Evolutionary conservation across 352 stramenopile species (phyloP).

Genomic region (Globisporangium recalcitrans): DNA sequence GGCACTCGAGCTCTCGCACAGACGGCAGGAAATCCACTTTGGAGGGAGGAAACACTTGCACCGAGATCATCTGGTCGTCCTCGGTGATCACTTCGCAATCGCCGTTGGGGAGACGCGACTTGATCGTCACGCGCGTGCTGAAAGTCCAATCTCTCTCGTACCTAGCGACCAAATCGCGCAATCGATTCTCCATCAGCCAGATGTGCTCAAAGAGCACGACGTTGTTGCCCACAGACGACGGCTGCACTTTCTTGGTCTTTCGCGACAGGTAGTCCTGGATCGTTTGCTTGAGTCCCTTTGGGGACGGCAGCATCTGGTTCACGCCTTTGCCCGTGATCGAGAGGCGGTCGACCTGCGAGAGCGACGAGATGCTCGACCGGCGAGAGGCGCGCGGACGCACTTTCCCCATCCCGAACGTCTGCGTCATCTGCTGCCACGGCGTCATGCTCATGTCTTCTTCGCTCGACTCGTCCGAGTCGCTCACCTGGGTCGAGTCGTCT

Average conservation of each 20-base stretch:
- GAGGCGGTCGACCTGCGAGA: conserved; percentile 58
- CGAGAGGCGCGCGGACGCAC: conserved; percentile 29
- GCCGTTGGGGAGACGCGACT: conserved; percentile 32
- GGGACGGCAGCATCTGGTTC: conserved; percentile 41
- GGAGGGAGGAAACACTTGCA: conserved; percentile 40
- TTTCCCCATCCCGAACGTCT: conserved; percentile 76
- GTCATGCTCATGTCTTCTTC: conserved; percentile 78
- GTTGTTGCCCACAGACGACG: conserved; percentile 20
- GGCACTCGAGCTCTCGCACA: conserved; percentile 43
- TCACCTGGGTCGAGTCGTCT: conserved; percentile 80
- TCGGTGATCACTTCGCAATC: conserved; percentile 56
- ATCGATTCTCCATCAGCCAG: conserved; percentile 28
- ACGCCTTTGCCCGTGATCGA: conserved; percentile 50
- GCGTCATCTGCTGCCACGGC: conserved; percentile 82
- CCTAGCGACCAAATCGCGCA: conserved; percentile 8
- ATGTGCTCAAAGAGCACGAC: conserved; percentile 29
- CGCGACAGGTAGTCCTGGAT: conserved; percentile 58
- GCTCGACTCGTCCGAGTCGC: conserved; percentile 70
- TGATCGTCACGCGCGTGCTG: conserved; percentile 49
- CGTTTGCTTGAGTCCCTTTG: conserved; percentile 54
- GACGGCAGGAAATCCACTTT: conserved; percentile 60
- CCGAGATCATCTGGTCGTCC: conserved; percentile 53
- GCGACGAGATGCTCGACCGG: conserved; percentile 54
- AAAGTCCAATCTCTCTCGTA: conserved; percentile 13
- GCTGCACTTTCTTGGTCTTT: conserved; percentile 68